Evolutionary conservation across 805 yeast genomes (phyloP).

Genomic region (Myxozyma udenii): DNA sequence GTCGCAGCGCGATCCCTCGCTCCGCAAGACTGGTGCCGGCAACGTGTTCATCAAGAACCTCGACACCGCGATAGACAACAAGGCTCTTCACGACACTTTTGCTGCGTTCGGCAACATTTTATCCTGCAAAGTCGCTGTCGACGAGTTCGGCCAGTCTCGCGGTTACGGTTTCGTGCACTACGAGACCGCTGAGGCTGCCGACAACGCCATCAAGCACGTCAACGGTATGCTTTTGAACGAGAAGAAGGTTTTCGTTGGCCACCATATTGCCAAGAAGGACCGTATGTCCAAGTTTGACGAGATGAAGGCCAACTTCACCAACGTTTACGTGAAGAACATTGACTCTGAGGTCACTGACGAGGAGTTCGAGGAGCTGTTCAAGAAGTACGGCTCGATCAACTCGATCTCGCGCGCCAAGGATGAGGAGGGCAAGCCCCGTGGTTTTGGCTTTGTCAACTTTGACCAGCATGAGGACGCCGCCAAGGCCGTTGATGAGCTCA

Average conservation of each 20-base stretch:
- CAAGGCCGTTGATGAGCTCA: slow-evolving; percentile 86
- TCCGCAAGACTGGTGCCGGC: slow-evolving; percentile 92
- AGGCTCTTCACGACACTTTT: slow-evolving; percentile 97
- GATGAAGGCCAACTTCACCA: slow-evolving; percentile 89
- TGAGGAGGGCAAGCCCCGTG: slow-evolving; percentile 83
- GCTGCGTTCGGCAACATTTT: slow-evolving; percentile 92
- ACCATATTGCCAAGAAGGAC: slow-evolving; percentile 87
- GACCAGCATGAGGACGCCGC: slow-evolving; percentile 84
- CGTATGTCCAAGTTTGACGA: slow-evolving; percentile 91
- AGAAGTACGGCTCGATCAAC: slow-evolving; percentile 72
- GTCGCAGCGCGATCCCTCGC: slow-evolving; percentile 98
- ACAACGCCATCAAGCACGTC: slow-evolving; percentile 91
- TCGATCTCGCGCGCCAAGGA: slow-evolving; percentile 79
- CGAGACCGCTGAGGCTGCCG: slow-evolving; percentile 88
- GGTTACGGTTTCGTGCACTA: slow-evolving; percentile 98
- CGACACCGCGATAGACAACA: slow-evolving; percentile 97
- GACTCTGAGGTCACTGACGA: slow-evolving; percentile 55
- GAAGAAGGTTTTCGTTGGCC: slow-evolving; percentile 92
- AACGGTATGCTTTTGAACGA: slow-evolving; percentile 98
- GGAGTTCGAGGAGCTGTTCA: slow-evolving; percentile 64
- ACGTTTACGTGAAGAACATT: slow-evolving; percentile 91
- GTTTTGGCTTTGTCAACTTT: slow-evolving; percentile 93
- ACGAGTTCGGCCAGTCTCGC: slow-evolving; percentile 84
- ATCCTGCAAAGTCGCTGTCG: slow-evolving; percentile 96
- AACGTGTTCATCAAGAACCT: slow-evolving; percentile 97